Base-by-base conservation (phyloP, 1,284 basidiomycete species). In the Papiliotrema terrestris region DNA sequence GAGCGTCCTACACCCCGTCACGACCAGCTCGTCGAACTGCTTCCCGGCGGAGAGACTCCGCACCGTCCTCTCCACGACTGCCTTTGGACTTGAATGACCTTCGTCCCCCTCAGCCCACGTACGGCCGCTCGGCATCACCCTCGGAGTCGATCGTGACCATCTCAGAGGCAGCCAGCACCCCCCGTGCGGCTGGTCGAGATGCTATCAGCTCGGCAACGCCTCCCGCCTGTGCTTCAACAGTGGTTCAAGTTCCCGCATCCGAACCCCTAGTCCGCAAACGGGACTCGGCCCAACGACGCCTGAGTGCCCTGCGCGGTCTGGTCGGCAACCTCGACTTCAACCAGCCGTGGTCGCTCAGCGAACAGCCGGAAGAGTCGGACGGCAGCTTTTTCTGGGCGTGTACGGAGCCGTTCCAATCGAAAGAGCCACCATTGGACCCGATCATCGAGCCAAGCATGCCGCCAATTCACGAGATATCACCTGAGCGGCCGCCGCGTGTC, bases 301-400 rank as follows among this genome's bases (percentile, higher is more conserved):
- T 75, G 32, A 64, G 62, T 35, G 69, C 72, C 1, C 52, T 75
- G 11, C 55, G 66, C 13, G 69, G 67, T 41, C 59, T 73, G n/a
- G 72, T 75, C 15, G 63, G 62, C 22, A 68, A 65, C 45, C 60
- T 75, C 45, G 71, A 75, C 52, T 72, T 75, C 60, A 62, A 64
- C 39, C 67, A 73, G 44, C 70, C 63, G 9, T 74, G 72, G 72
- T 63, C 62, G 17, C 41, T 62, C 15, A 58, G 58, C 9, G 60
- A 58, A 17, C 45, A 51, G 48, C 37, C 59, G 26, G 45, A 55
- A 17, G 52, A 39, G n/a, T n/a, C 14, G 11, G 38, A 23, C 22
- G 29, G 29, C 29, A 11, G 29, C 6, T 15, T 19, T 25, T 47
- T 53, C 37, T 53, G 52, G 52, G 52, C 43, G 8, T 44, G 26